Evolutionary conservation across 2,329 filamentous ascomycete species (phyloP).

Genomic region (Venturia nashicola): DNA sequence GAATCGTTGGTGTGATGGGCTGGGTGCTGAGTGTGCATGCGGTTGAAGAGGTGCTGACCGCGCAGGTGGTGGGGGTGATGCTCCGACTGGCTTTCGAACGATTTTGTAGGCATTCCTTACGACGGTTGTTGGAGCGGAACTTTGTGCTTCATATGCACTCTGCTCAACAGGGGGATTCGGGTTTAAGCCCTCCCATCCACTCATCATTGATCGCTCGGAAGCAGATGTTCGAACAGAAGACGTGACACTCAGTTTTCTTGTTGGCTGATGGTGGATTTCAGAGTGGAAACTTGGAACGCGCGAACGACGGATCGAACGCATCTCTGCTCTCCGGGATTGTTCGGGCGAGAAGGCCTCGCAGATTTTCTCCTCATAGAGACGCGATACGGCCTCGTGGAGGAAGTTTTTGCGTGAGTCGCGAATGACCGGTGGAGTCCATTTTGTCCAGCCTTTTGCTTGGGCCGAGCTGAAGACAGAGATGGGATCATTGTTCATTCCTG

Average conservation of each 20-base stretch:
- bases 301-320: constrained; percentile 27
- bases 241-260: constrained; percentile 21
- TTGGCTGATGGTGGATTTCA: constrained; percentile 27
- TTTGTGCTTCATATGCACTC: background rate
- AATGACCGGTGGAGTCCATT: constrained; percentile 38
- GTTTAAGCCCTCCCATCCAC: constrained; percentile 25
- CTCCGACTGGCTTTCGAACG: background rate
- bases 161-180: background rate
- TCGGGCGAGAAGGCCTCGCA: constrained; percentile 21
- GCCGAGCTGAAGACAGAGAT: constrained; percentile 39
- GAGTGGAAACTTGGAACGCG: constrained; percentile 30
- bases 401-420: constrained; percentile 42
- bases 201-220: constrained; percentile 25
- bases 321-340: constrained; percentile 20
- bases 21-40: too few species aligned
- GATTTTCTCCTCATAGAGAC: constrained; percentile 44
- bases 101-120: background rate
- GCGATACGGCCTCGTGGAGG: constrained; percentile 47
- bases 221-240: constrained; percentile 20
- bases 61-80: background rate
- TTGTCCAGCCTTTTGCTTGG: constrained; percentile 40
- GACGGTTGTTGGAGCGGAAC: background rate
- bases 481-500: constrained; percentile 19
- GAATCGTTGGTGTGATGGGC: background rate
- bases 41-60: background rate